phyloP scores from a whole-genome alignment of 2,329 filamentous ascomycete species.

The Fonsecaea pugnacius region DNA sequence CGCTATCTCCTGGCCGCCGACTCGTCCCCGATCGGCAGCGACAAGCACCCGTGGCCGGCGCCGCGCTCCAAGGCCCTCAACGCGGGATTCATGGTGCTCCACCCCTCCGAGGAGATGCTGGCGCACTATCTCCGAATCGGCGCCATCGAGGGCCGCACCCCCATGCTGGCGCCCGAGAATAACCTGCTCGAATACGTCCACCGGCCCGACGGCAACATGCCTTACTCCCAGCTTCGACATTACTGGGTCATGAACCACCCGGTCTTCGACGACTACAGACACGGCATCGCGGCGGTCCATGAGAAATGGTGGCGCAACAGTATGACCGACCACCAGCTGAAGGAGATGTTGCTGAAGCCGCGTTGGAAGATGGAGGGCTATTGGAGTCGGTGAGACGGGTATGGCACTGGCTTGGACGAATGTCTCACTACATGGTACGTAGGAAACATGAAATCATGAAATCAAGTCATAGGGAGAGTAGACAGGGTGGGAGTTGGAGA shows the following conservation, averaged over 20 bases:
- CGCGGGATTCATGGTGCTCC: constrained; percentile 48
- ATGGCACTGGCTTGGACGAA: background rate
- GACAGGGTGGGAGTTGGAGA: background rate
- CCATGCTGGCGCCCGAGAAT: constrained; percentile 45
- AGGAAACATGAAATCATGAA: background rate
- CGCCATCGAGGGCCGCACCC: constrained; percentile 41
- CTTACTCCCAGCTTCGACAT: constrained; percentile 46
- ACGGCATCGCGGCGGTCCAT: constrained; percentile 45
- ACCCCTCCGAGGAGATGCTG: constrained; percentile 42
- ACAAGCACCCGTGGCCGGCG: constrained; percentile 44
- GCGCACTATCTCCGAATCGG: constrained; percentile 45
- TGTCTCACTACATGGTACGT: background rate
- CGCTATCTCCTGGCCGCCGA: constrained; percentile 44
- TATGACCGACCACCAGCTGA: background rate
- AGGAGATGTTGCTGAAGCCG: background rate
- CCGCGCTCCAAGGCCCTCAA: constrained; percentile 40
- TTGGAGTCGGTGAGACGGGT: background rate
- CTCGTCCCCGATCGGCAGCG: constrained; percentile 41
- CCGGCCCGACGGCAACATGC: constrained; percentile 46
- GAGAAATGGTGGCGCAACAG: constrained; percentile 45
- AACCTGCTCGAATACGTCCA: constrained; percentile 49
- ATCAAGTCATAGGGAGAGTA: background rate
- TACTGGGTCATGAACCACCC: constrained; percentile 49
- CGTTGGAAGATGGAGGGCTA: constrained; percentile 7
- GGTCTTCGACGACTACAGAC: constrained; percentile 44